phyloP scores from a whole-genome alignment of 345 rosid species.

The Geranium brycei region DNA sequence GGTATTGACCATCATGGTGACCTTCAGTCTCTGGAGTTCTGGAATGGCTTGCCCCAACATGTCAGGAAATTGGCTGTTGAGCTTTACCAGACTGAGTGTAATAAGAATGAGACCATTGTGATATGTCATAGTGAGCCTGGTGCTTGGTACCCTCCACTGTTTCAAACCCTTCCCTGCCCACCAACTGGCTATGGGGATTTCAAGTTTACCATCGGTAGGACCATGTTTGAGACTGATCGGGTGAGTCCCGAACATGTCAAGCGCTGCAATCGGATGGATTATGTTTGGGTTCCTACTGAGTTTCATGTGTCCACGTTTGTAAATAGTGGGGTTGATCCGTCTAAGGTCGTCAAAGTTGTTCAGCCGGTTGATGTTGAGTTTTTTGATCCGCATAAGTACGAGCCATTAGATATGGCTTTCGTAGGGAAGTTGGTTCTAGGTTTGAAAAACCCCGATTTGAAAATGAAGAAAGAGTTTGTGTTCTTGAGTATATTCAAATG shows the following conservation, averaged over 20 bases:
- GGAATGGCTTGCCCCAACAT: conserved; percentile 55
- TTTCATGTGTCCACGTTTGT: conserved; percentile 67
- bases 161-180: conserved; percentile 67
- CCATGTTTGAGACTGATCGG: conserved; percentile 86
- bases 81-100: conserved; percentile 41
- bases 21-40: conserved; percentile 43
- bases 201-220: conserved; percentile 54
- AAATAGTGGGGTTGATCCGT: conserved; percentile 55
- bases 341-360: conserved; percentile 66
- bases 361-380: conserved; percentile 68
- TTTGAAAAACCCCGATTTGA: not conserved
- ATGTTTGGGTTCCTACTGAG: conserved; percentile 80
- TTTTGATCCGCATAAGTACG: conserved; percentile 46
- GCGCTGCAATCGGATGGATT: conserved; percentile 63
- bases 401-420: conserved; percentile 33
- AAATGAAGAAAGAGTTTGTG: conserved; percentile 30
- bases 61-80: conserved; percentile 28
- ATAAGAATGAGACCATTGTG: conserved; percentile 47
- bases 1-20: conserved; percentile 72
- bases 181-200: conserved; percentile 43
- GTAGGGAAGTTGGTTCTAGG: conserved; percentile 44
- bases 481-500: conserved; percentile 84
- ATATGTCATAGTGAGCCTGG: conserved; percentile 92
- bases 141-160: conserved; percentile 85
- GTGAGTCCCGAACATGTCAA: conserved; percentile 45